Evolutionary conservation across 2,329 filamentous ascomycete species (phyloP).

Genomic region (Cercospora sp.): DNA sequence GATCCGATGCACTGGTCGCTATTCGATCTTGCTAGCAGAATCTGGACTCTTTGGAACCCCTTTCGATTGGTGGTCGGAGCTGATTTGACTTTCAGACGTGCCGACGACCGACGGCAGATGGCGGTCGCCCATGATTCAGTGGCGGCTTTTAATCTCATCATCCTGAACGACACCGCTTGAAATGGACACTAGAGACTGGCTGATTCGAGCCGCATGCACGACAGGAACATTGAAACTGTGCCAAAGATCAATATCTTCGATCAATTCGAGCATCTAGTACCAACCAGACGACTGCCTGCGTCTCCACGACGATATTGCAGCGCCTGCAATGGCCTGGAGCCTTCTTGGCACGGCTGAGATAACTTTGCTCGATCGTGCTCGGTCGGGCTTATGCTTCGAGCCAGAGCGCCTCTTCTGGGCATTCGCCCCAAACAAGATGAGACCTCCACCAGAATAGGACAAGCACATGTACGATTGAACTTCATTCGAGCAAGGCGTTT

Average conservation of each 20-base stretch:
- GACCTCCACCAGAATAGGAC: neutral
- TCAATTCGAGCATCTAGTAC: neutral
- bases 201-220: neutral
- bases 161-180: neutral
- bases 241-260: neutral
- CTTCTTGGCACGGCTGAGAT: neutral
- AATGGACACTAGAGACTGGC: neutral
- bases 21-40: neutral
- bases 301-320: neutral
- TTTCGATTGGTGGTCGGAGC: neutral
- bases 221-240: neutral
- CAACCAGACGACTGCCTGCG: neutral
- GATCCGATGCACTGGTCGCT: neutral
- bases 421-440: neutral
- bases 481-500: constrained; percentile 6
- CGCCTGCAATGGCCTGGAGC: neutral
- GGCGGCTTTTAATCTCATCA: neutral
- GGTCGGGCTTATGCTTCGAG: neutral
- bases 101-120: neutral
- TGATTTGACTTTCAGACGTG: neutral
- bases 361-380: neutral
- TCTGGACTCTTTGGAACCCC: neutral
- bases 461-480: neutral
- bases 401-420: neutral
- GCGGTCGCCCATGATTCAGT: neutral